phyloP scores from a whole-genome alignment of 441 rosid genomes.

The Viola pubescens region DNA sequence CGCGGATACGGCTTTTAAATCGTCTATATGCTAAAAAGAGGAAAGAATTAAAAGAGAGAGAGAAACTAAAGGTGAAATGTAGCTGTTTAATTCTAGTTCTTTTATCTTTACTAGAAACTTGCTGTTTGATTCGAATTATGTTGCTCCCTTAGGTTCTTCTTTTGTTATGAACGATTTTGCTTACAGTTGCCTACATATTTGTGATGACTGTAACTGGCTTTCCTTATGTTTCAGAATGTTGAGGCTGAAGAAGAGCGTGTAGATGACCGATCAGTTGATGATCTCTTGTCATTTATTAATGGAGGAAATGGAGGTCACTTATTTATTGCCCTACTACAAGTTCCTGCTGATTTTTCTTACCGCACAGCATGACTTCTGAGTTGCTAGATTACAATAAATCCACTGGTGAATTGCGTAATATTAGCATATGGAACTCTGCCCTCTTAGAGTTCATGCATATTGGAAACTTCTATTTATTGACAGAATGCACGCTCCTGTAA shows the following conservation, averaged over 20 bases:
- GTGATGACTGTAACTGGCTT: constrained; percentile 9
- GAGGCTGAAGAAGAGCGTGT: constrained; percentile 66
- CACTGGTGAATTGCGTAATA: no score
- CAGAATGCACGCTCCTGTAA: background rate
- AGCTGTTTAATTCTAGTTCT: background rate
- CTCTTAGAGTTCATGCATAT: no score
- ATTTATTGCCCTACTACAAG: background rate
- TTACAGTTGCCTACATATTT: constrained; percentile 4
- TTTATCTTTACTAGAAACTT: background rate
- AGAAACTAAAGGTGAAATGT: constrained; percentile 41
- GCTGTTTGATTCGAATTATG: background rate
- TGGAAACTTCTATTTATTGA: no score
- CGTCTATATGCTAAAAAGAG: constrained; percentile 56
- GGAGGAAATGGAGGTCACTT: constrained; percentile 50
- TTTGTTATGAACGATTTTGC: background rate
- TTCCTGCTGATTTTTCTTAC: background rate
- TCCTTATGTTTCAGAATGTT: constrained; percentile 38
- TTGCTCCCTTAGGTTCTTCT: background rate
- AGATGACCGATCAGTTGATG: constrained; percentile 91
- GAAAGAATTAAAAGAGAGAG: constrained; percentile 56
- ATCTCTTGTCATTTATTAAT: constrained; percentile 75
- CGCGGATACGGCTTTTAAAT: constrained; percentile 52
- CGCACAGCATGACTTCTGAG: no score
- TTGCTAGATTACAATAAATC: no score
- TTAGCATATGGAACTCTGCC: no score